Evolutionary conservation across 768 basidiomycete species (phyloP).

Genomic region (Tricholoma sp.): DNA sequence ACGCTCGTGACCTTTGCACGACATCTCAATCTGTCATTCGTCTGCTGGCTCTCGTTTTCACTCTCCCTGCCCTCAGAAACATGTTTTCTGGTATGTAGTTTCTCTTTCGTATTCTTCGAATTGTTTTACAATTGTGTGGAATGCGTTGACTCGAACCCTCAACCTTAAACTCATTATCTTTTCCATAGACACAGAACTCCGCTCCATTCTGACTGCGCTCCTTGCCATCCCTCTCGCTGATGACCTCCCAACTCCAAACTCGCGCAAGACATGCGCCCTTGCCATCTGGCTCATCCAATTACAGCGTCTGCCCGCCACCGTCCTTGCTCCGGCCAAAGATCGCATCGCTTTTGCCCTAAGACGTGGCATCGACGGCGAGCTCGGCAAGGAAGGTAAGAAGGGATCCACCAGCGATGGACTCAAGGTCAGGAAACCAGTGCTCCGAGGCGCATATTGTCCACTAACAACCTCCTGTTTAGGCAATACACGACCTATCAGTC

Average conservation of each 20-base stretch:
- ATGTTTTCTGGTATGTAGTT: conserved; percentile 55
- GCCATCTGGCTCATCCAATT: conserved; percentile 70
- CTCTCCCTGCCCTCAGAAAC: conserved; percentile 50
- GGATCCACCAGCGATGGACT: conserved; percentile 75
- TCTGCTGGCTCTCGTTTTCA: conserved; percentile 55
- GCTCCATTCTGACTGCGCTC: conserved; percentile 53
- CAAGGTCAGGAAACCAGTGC: conserved; percentile 42
- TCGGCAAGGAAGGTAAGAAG: conserved; percentile 88
- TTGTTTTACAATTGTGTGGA: not conserved
- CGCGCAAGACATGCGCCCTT: conserved; percentile 80
- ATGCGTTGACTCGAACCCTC: not conserved
- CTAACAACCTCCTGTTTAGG: conserved; percentile 35
- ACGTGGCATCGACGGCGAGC: conserved; percentile 76
- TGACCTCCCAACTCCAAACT: conserved; percentile 72
- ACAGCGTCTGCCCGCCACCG: conserved; percentile 58
- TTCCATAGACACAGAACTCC: conserved; percentile 50
- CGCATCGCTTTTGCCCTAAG: conserved; percentile 67
- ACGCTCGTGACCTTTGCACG: conserved; percentile 74
- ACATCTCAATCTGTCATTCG: conserved; percentile 67
- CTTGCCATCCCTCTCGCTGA: conserved; percentile 69
- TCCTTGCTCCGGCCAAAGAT: conserved; percentile 58
- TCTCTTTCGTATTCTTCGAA: not conserved
- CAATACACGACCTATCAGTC: conserved; percentile 63
- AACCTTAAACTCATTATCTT: conserved; percentile 7
- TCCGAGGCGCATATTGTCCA: conserved; percentile 2